These are phyloP conservation scores for Pythium sukuiense DNA, from an alignment of 352 stramenopile genomes.

Conservation along the genomic window DNA sequence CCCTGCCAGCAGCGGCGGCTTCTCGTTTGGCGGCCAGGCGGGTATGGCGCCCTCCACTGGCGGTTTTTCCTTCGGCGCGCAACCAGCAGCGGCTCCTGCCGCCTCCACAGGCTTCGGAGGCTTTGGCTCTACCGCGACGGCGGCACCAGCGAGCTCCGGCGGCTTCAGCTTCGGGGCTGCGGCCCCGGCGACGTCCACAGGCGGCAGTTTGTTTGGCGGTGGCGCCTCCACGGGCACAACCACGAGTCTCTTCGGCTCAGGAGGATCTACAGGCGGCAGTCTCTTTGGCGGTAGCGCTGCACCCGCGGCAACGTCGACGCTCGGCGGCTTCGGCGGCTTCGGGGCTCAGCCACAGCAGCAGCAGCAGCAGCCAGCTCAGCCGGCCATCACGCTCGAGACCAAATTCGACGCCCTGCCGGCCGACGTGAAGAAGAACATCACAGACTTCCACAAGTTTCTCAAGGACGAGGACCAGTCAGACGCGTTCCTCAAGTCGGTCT, in stretches of 20 bases:
- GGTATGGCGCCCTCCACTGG: not conserved
- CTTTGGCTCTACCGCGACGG: slow-evolving; percentile 17
- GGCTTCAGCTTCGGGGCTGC: slow-evolving; percentile 36
- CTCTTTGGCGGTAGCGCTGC: slow-evolving; percentile 30
- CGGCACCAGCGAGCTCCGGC: slow-evolving; percentile 18
- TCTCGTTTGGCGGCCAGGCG: not conserved
- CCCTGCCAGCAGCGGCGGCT: not conserved
- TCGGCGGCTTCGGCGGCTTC: slow-evolving; percentile 27
- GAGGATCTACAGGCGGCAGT: slow-evolving; percentile 22
- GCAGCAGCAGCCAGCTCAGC: slow-evolving; percentile 19
- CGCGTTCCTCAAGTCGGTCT: slow-evolving; percentile 73
- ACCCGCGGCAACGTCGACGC: slow-evolving; percentile 19
- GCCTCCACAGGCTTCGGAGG: not conserved
- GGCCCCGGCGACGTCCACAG: slow-evolving; percentile 17
- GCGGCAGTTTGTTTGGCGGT: slow-evolving; percentile 27
- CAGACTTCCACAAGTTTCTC: slow-evolving; percentile 70
- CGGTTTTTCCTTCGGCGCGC: not conserved
- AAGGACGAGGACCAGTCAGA: slow-evolving; percentile 76
- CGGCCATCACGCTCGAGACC: slow-evolving; percentile 73
- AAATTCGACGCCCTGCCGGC: slow-evolving; percentile 64
- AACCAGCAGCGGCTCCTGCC: not conserved
- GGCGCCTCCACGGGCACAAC: slow-evolving; percentile 15
- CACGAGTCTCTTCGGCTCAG: slow-evolving; percentile 32
- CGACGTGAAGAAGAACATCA: slow-evolving; percentile 79
- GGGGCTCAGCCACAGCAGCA: slow-evolving; percentile 10